Evolutionary conservation across 441 rosid genomes (phyloP).

Genomic region (Gossypium schwendimanii): DNA sequence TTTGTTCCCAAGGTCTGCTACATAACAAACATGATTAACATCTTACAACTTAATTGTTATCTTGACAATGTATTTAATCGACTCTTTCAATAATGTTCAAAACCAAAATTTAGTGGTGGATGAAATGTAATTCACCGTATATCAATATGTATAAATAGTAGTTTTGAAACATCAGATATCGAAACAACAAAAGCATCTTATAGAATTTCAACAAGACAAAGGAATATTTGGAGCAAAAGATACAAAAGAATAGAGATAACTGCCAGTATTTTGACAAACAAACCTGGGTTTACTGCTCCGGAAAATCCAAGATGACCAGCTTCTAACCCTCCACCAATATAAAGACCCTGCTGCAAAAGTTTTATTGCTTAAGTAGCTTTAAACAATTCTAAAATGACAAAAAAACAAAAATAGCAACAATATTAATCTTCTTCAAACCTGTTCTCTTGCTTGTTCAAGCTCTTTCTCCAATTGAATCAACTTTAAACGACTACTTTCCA

Average conservation of each 20-base stretch:
- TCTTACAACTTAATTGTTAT: background rate
- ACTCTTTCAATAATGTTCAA: background rate
- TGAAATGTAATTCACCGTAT: background rate
- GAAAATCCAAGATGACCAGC: constrained; percentile 48
- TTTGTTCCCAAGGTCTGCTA: background rate
- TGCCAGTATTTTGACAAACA: constrained; percentile 15
- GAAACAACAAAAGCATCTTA: background rate
- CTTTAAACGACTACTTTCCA: constrained; percentile 81
- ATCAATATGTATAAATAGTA: background rate
- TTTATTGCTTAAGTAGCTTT: constrained; percentile 4
- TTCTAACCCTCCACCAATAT: constrained; percentile 47
- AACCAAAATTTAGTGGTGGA: background rate
- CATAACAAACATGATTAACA: background rate
- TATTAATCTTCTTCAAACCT: constrained; percentile 35
- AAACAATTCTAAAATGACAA: background rate
- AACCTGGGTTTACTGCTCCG: constrained; percentile 60
- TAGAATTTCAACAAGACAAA: constrained; percentile 2
- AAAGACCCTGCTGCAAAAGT: constrained; percentile 48
- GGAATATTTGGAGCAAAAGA: background rate
- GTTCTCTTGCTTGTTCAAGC: constrained; percentile 72
- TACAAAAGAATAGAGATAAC: background rate
- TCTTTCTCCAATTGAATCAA: constrained; percentile 82
- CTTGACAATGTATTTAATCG: background rate
- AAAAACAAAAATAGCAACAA: background rate
- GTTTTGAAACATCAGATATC: background rate